phyloP scores from a whole-genome alignment of 306 rosid species.

The Mimosa pudica region DNA sequence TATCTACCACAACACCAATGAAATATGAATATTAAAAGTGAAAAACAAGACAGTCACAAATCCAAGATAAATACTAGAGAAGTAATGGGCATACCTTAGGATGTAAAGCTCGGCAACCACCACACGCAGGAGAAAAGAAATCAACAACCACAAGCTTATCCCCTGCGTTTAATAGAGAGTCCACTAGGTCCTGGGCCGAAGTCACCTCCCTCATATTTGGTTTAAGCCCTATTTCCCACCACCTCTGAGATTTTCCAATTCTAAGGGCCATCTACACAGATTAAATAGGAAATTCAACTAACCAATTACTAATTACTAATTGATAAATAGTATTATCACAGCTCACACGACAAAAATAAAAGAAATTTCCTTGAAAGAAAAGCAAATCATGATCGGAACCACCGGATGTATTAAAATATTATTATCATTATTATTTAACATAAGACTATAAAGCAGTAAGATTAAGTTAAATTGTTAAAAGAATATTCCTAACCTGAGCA shows the following conservation, averaged over 20 bases:
- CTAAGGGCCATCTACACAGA: conserved; percentile 53
- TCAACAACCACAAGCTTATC: conserved; percentile 81
- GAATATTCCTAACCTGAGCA: conserved; percentile 49
- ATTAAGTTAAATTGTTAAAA: not conserved
- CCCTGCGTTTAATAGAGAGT: conserved; percentile 72
- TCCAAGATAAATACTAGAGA: not conserved
- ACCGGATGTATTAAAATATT: too few relatives aligned
- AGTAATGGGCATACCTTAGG: conserved; percentile 66
- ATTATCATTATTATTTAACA: too few relatives aligned
- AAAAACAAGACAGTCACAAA: not conserved
- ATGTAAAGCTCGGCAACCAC: conserved; percentile 97
- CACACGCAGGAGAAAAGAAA: conserved; percentile 96
- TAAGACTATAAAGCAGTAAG: too few relatives aligned
- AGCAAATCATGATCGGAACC: not conserved
- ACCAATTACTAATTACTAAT: not conserved
- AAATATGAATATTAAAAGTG: conserved; percentile 5
- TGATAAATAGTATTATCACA: too few relatives aligned
- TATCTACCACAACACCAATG: conserved; percentile 47
- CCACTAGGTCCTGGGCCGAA: conserved; percentile 79
- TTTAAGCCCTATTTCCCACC: conserved; percentile 88
- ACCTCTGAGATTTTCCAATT: conserved; percentile 74
- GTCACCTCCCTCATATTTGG: conserved; percentile 79
- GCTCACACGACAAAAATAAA: not conserved
- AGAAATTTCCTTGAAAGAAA: not conserved
- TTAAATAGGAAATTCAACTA: not conserved